Evolutionary conservation across 2,329 filamentous ascomycete genomes (phyloP).

Genomic region (Hymenoscyphus salicellus): DNA sequence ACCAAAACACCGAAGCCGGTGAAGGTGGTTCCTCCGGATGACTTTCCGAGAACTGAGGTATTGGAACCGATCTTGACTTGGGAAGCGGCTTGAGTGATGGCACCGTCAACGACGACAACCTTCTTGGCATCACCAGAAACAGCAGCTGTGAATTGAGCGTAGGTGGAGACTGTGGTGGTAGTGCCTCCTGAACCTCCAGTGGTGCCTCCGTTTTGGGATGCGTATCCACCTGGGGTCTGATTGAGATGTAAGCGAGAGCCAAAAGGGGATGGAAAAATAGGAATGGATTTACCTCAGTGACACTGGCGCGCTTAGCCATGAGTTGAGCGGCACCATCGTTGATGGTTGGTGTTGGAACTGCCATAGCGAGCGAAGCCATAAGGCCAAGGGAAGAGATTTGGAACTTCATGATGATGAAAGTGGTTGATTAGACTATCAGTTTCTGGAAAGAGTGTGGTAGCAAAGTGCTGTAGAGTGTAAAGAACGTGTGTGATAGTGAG

Average conservation of each 20-base stretch:
- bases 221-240: background rate
- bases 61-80: background rate
- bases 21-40: background rate
- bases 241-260: background rate
- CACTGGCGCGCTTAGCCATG: background rate
- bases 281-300: background rate
- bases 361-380: background rate
- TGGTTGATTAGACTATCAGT: too few species aligned
- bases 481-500: too few species aligned
- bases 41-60: background rate
- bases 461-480: too few species aligned
- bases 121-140: slow-evolving; percentile 22
- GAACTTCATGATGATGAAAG: background rate
- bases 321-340: slow-evolving; percentile 1
- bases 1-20: slow-evolving; percentile 36
- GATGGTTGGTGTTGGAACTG: background rate
- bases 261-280: background rate
- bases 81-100: background rate
- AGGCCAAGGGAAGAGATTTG: background rate
- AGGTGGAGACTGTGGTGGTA: slow-evolving; percentile 52
- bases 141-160: slow-evolving; percentile 49
- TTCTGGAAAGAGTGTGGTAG: too few species aligned
- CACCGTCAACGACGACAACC: background rate
- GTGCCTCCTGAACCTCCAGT: slow-evolving; percentile 47
- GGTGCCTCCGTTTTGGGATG: slow-evolving; percentile 17